phyloP scores from a whole-genome alignment of 1,139 yeast genomes.

The Protomyces macrosporus region DNA sequence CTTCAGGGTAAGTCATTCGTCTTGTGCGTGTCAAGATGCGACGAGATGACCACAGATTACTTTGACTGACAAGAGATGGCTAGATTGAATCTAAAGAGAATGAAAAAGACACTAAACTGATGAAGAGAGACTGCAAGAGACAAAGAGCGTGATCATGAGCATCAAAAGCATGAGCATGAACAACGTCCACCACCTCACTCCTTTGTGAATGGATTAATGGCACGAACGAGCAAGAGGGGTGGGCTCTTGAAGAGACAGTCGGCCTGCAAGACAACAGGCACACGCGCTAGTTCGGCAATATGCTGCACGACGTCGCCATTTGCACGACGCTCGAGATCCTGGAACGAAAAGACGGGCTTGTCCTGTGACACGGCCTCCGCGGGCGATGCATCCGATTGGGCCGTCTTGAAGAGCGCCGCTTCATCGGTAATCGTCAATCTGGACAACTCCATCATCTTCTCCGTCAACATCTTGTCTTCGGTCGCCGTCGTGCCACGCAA shows the following conservation, averaged over 20 bases:
- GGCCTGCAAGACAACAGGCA: conserved; percentile 82
- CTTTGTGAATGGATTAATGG: conserved; percentile 70
- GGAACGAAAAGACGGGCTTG: conserved; percentile 29
- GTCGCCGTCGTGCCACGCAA: conserved; percentile 64
- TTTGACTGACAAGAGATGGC: no score
- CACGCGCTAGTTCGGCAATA: conserved; percentile 65
- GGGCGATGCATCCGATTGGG: conserved; percentile 29
- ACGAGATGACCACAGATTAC: no score
- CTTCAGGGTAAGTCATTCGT: no score
- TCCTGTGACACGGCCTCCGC: conserved; percentile 35
- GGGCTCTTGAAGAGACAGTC: conserved; percentile 85
- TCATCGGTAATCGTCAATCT: conserved; percentile 39
- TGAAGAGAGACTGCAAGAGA: no score
- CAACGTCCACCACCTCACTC: not conserved
- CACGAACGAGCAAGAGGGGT: conserved; percentile 89
- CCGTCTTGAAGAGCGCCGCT: conserved; percentile 28
- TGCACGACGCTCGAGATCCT: conserved; percentile 29
- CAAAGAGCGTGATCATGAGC: no score
- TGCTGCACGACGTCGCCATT: conserved; percentile 55
- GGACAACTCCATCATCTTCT: conserved; percentile 29
- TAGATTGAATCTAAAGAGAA: no score
- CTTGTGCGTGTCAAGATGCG: no score
- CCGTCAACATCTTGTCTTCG: conserved; percentile 31
- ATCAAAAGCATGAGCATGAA: not conserved
- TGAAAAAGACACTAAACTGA: no score